Evolutionary conservation across 2,329 filamentous ascomycete genomes (phyloP).

Genomic region (Curvularia eragrostidis): DNA sequence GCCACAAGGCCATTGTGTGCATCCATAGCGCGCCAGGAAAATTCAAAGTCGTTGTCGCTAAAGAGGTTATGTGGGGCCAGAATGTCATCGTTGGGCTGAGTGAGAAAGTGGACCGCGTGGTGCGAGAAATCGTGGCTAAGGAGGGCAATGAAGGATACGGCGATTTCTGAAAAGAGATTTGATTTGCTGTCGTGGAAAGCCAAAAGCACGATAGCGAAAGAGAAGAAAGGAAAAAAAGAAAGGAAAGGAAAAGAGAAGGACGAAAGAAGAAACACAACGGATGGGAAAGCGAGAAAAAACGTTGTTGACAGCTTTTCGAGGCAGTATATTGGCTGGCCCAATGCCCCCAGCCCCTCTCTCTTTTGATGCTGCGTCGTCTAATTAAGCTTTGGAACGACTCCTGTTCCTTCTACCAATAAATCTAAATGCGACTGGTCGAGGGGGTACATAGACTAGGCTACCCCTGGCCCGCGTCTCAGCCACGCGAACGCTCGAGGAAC

Average conservation of each 20-base stretch:
- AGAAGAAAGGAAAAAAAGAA: background rate
- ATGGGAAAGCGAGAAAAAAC: background rate
- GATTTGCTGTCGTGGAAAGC: background rate
- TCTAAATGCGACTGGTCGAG: background rate
- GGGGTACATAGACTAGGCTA: background rate
- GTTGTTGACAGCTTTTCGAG: background rate
- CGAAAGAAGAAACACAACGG: background rate
- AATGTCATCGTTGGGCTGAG: conserved; percentile 7
- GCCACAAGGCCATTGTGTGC: conserved; percentile 11
- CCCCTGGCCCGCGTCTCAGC: background rate
- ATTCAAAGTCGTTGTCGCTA: conserved; percentile 9
- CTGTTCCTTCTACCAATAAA: background rate
- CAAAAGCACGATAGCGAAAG: background rate
- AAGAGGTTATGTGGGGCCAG: conserved; percentile 6
- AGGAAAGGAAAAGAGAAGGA: no score
- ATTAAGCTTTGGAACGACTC: background rate
- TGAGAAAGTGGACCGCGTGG: conserved; percentile 14
- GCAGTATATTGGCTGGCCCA: background rate
- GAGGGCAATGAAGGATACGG: conserved; percentile 9
- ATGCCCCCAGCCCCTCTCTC: background rate
- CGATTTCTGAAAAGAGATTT: background rate
- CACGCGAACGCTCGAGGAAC: background rate
- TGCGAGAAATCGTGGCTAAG: conserved; percentile 1
- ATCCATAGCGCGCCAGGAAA: conserved; percentile 7
- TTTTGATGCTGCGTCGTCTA: background rate